Conservation (phyloP, 352 stramenopile species). For the Globisporangium parvum region DNA sequence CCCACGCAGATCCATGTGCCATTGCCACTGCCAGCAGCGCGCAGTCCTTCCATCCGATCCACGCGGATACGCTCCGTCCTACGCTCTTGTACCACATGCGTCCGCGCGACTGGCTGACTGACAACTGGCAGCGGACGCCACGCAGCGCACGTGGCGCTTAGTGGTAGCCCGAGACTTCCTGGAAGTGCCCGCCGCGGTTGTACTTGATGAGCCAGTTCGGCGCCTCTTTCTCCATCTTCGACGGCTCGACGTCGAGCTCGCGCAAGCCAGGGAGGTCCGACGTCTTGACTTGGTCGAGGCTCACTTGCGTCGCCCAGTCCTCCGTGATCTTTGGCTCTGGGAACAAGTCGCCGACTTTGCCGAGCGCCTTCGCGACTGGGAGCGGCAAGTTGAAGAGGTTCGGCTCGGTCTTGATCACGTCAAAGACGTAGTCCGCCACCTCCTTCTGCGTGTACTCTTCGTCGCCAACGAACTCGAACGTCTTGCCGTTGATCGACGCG, state of each 20-base stretch:
- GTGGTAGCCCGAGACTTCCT: conserved; percentile 86
- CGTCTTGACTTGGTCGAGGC: conserved; percentile 81
- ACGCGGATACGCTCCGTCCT: too few species aligned
- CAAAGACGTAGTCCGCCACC: conserved; percentile 95
- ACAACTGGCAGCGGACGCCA: not conserved
- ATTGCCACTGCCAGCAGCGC: too few species aligned
- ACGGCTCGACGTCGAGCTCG: conserved; percentile 83
- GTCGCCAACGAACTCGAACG: conserved; percentile 94
- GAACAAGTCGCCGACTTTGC: conserved; percentile 77
- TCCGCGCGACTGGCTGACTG: too few species aligned
- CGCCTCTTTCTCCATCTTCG: conserved; percentile 93
- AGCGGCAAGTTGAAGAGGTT: conserved; percentile 80
- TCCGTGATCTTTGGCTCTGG: conserved; percentile 78
- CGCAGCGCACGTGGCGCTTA: conserved; percentile 16
- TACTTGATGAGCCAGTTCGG: conserved; percentile 95
- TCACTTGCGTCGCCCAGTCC: conserved; percentile 72
- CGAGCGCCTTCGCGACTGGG: conserved; percentile 66
- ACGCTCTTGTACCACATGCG: too few species aligned
- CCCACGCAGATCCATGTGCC: too few species aligned
- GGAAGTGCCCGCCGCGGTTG: conserved; percentile 93
- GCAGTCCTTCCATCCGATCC: too few species aligned
- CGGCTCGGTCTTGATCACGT: conserved; percentile 78
- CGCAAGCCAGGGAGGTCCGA: conserved; percentile 68
- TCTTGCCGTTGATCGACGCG: conserved; percentile 87
- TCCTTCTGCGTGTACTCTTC: conserved; percentile 97